Evolutionary conservation across 495 filamentous ascomycete genomes (phyloP), one percentile per base, ranked within the genome.

Genomic region (Hyaloscypha hepaticicola): DNA sequence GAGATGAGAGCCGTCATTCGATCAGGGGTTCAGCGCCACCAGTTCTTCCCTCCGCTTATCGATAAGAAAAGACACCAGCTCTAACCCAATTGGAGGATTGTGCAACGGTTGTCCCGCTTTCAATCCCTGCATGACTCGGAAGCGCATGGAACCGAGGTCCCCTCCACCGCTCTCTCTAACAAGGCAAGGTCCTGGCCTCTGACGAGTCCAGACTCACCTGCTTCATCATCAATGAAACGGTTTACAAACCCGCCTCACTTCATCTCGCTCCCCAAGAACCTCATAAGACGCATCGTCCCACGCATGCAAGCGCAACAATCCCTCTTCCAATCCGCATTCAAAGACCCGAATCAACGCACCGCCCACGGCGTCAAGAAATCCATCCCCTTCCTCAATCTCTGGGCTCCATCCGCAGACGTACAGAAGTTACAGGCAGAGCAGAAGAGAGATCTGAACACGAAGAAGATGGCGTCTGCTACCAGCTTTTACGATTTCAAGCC

Each of bases 401-500:
- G 38, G 38, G 38, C 38, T 16, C 38, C 38, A 16, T 16, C 11
- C 19, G 7, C 6, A 16, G 38, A 50, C 49, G 21, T 53, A 31
- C 33, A 64, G 45, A 34, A 9, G 19, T 27, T 22, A 2, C 34
- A 53, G 19, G 12, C 3, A 26, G 29, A 38, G 24, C 59, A 65
- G 28, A 48, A 26, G 38, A 55, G 72, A 72, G 11, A 45, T 16
- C 19, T 45, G 12, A 45, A 11, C 16, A 33, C 31, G 7, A n/a
- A n/a, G n/a, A 87, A 76, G 69, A 99, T 97, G 94, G 78, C 94
- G 49, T 92, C 92, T 58, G 93, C 93, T 65, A 95, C 92, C 14
- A 85, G 78, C 61, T 92, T 99, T 78, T 97, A 90, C 79, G 92
- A 96, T 69, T 96, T 98, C 78, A 92, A 89, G 79, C 87, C 91